A percentile compares a stretch with the other conserved stretches of the same genome.
These are phyloP conservation scores for Oryza rufipogon DNA, from an alignment of 176 grass and related monocot genomes.

Conservation along the genomic window DNA sequence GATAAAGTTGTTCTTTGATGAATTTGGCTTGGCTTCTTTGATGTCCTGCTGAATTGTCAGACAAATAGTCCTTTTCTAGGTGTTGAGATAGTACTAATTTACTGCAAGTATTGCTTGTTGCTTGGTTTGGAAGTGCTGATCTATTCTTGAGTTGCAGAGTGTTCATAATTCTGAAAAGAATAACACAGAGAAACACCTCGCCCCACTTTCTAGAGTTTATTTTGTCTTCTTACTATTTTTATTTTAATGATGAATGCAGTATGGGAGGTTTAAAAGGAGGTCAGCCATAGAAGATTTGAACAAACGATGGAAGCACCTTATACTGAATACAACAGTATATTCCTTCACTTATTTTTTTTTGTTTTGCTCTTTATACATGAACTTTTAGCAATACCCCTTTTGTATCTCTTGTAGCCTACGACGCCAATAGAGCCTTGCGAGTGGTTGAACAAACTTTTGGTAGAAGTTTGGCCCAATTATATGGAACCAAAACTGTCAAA, in stretches of 20 bases:
- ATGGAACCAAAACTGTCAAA: constrained; percentile 91
- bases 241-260: constrained; percentile 45
- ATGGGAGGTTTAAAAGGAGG: constrained; percentile 77
- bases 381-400: constrained; percentile 30
- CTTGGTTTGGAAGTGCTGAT: constrained; percentile 13
- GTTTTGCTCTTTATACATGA: constrained; percentile 12
- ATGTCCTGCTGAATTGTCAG: constrained; percentile 3
- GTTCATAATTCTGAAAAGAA: constrained; percentile 5
- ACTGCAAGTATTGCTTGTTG: neutral
- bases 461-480: constrained; percentile 93
- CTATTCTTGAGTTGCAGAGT: neutral
- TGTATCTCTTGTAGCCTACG: constrained; percentile 54
- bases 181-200: neutral
- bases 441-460: constrained; percentile 89
- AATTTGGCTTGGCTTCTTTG: neutral
- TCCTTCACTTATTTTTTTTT: constrained; percentile 28
- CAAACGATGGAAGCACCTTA: constrained; percentile 90
- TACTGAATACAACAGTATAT: constrained; percentile 83
- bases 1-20: neutral
- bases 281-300: constrained; percentile 80
- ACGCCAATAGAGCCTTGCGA: constrained; percentile 90
- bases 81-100: constrained; percentile 21
- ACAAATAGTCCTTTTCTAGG: neutral
- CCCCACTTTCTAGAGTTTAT: neutral
- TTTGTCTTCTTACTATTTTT: constrained; percentile 2